Percentiles rank a stretch among this genome's conserved stretches.
These are phyloP conservation scores for Saturnispora diversa DNA, from an alignment of 805 yeast genomes.

Conservation along the genomic window DNA sequence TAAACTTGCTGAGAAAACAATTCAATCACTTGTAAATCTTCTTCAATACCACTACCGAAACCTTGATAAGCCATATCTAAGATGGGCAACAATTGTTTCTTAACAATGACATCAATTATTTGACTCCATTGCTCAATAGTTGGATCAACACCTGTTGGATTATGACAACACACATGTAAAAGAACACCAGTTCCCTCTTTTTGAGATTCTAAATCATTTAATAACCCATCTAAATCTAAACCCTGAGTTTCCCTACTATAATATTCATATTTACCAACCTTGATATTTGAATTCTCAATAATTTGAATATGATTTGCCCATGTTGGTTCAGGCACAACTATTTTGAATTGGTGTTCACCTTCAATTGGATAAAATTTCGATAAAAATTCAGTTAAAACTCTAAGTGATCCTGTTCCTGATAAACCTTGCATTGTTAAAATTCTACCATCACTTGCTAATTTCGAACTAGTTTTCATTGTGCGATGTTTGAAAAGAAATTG, in stretches of 20 bases:
- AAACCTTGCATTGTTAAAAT: conserved; percentile 81
- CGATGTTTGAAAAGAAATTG: conserved; percentile 53
- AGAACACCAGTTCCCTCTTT: conserved; percentile 58
- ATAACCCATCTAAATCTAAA: conserved; percentile 57
- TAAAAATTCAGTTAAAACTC: conserved; percentile 76
- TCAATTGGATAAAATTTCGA: conserved; percentile 46
- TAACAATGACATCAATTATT: conserved; percentile 55
- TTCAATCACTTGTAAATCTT: conserved; percentile 50
- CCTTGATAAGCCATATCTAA: conserved; percentile 96
- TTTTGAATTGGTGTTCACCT: conserved; percentile 32
- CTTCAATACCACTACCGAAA: conserved; percentile 76
- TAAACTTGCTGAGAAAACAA: conserved; percentile 37
- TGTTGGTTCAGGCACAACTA: conserved; percentile 78
- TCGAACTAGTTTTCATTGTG: conserved; percentile 40
- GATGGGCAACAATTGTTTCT: conserved; percentile 62
- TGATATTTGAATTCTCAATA: conserved; percentile 63
- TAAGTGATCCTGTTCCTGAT: conserved; percentile 92
- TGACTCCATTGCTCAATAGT: conserved; percentile 70
- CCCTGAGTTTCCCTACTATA: conserved; percentile 55
- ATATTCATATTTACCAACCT: conserved; percentile 57
- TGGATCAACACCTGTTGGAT: conserved; percentile 95
- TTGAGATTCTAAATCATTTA: conserved; percentile 47
- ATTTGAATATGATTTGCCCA: conserved; percentile 93
- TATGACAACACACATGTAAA: conserved; percentile 93
- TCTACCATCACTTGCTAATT: conserved; percentile 51